Conservation (phyloP, 1,284 basidiomycete species). For the Lentinula novae-zelandiae region DNA sequence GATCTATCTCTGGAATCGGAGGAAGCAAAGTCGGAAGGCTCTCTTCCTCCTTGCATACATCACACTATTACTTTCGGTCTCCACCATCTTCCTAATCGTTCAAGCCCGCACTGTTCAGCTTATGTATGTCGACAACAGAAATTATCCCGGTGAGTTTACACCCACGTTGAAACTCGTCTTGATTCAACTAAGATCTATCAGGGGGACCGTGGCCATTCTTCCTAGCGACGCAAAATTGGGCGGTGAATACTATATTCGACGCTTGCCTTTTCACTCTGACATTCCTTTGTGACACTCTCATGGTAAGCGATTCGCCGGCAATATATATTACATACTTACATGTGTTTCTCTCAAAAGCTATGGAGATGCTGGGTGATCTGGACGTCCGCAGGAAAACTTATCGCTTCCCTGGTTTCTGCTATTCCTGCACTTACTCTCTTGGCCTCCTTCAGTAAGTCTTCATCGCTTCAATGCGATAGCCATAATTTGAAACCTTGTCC, state of each 20-base stretch:
- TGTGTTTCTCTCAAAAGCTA: constrained; percentile 23
- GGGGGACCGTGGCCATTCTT: constrained; percentile 37
- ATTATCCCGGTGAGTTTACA: constrained; percentile 28
- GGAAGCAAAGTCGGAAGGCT: constrained; percentile 25
- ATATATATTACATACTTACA: neutral
- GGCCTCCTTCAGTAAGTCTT: constrained; percentile 33
- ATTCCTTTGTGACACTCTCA: constrained; percentile 35
- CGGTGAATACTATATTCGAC: constrained; percentile 40
- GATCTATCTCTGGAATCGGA: constrained; percentile 35
- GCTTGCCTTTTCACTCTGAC: constrained; percentile 38
- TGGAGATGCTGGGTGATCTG: constrained; percentile 47
- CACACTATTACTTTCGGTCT: constrained; percentile 32
- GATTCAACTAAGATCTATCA: constrained; percentile 11
- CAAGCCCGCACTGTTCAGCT: constrained; percentile 36
- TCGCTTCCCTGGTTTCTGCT: constrained; percentile 30
- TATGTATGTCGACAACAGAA: constrained; percentile 41
- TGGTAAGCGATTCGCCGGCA: constrained; percentile 24
- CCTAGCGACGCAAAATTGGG: constrained; percentile 31
- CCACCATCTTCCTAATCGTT: constrained; percentile 34
- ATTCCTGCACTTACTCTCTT: constrained; percentile 31
- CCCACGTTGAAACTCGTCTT: neutral
- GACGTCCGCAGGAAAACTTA: constrained; percentile 28
- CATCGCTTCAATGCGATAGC: neutral
- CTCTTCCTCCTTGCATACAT: constrained; percentile 36
- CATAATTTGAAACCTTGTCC: neutral